These are phyloP conservation scores for Endocarpon pusillum DNA, from an alignment of 495 filamentous ascomycete genomes.

Conservation along the genomic window DNA sequence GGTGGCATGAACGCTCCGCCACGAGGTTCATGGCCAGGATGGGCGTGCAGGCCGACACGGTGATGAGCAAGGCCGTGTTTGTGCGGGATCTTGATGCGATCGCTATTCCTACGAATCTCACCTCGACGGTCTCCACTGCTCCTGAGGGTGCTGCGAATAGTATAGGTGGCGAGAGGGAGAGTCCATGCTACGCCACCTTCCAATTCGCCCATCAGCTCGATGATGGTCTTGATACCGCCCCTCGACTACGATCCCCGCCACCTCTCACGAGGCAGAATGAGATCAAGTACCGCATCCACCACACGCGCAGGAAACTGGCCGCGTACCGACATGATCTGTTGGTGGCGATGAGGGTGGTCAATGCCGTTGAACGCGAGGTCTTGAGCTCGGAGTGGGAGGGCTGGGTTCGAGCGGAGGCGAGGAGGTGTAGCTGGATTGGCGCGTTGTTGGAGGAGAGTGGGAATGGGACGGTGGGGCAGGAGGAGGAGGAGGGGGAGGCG, in stretches of 20 bases:
- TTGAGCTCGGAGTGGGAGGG: constrained; percentile 76
- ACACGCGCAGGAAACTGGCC: constrained; percentile 65
- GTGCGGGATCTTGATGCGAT: constrained; percentile 60
- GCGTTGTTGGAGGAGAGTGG: constrained; percentile 23
- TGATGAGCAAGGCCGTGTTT: constrained; percentile 76
- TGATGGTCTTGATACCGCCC: constrained; percentile 16
- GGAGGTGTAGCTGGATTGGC: constrained; percentile 47
- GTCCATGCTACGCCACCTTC: constrained; percentile 29
- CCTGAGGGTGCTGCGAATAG: no score
- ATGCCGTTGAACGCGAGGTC: constrained; percentile 73
- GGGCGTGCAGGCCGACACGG: constrained; percentile 57
- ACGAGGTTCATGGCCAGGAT: constrained; percentile 60
- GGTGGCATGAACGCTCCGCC: constrained; percentile 77
- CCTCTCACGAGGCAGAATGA: constrained; percentile 33
- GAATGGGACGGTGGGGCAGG: constrained; percentile 9
- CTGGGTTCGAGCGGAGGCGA: constrained; percentile 60
- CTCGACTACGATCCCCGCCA: constrained; percentile 12
- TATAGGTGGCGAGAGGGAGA: constrained; percentile 21
- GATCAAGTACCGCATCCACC: constrained; percentile 48
- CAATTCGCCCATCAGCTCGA: constrained; percentile 15
- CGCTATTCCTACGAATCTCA: constrained; percentile 20
- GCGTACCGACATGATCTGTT: constrained; percentile 80
- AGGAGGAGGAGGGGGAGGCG: constrained; percentile 13
- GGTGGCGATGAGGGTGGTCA: constrained; percentile 78
- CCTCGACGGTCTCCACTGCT: constrained; percentile 16